These are phyloP conservation scores for Fusarium papillatum DNA, from an alignment of 2,329 filamentous ascomycete species.

Conservation along the genomic window DNA sequence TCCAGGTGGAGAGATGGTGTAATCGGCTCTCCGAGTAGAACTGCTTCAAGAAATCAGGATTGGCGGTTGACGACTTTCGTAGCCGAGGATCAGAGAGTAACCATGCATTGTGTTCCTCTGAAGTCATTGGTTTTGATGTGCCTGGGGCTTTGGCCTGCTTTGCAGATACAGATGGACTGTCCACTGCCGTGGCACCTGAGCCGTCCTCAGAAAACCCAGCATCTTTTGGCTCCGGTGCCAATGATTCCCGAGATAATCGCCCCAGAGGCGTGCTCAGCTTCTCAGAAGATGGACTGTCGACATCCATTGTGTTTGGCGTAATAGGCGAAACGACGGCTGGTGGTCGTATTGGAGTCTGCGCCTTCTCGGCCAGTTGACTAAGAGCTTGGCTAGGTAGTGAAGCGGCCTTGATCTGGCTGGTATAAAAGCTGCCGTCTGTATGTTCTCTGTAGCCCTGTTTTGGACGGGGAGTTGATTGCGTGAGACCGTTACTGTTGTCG, in stretches of 20 bases:
- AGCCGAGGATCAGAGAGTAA: slow-evolving; percentile 88
- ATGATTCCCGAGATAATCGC: neutral
- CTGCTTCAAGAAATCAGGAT: slow-evolving; percentile 93
- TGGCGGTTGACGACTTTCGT: slow-evolving; percentile 89
- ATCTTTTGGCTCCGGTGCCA: neutral
- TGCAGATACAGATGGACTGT: neutral
- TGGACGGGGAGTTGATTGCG: slow-evolving; percentile 71
- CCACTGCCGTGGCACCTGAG: neutral
- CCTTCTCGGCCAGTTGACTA: slow-evolving; percentile 46
- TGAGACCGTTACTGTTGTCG: slow-evolving; percentile 73
- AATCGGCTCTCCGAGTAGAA: slow-evolving; percentile 96
- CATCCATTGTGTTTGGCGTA: slow-evolving; percentile 1
- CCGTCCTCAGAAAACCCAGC: neutral
- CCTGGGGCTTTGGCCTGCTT: slow-evolving; percentile 17
- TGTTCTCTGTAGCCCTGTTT: slow-evolving; percentile 83
- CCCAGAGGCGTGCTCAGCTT: neutral
- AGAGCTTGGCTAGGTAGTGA: slow-evolving; percentile 45
- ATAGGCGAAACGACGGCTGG: neutral
- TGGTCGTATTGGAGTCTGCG: slow-evolving; percentile 36
- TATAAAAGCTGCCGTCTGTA: slow-evolving; percentile 87
- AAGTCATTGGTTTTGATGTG: slow-evolving; percentile 77
- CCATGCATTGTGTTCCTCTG: slow-evolving; percentile 92
- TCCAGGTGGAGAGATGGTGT: slow-evolving; percentile 97
- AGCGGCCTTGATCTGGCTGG: slow-evolving; percentile 71
- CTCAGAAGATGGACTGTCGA: slow-evolving; percentile 4